A percentile compares a stretch with the other conserved stretches of the same genome.
phyloP scores from a whole-genome alignment of 108 stramenopile species.

The Craspedostauros australis region DNA sequence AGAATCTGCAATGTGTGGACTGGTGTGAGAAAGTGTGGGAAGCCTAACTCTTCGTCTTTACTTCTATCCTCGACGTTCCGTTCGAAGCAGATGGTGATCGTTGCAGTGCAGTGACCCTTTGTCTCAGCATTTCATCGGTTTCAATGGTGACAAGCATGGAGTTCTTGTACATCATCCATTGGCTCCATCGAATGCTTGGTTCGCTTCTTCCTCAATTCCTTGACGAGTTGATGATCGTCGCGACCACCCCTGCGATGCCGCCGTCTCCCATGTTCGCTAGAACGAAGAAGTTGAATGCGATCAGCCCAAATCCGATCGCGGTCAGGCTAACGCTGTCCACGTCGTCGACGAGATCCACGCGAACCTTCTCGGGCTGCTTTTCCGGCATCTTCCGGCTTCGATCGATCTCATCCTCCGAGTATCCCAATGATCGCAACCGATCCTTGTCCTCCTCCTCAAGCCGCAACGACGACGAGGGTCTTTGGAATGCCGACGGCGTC shows the following conservation, averaged over 20 bases:
- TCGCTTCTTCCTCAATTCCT: background rate
- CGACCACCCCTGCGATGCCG: conserved; percentile 71
- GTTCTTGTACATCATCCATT: too few relatives aligned
- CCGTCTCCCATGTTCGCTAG: conserved; percentile 82
- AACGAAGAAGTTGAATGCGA: conserved; percentile 83
- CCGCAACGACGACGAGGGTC: too few relatives aligned
- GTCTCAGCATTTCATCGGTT: too few relatives aligned
- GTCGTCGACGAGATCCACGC: conserved; percentile 53
- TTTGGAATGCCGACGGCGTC: too few relatives aligned
- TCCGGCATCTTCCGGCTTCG: background rate
- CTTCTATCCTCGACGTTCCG: too few relatives aligned
- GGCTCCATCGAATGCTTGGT: too few relatives aligned
- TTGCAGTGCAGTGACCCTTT: too few relatives aligned
- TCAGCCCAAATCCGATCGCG: conserved; percentile 73
- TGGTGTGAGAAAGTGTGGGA: too few relatives aligned
- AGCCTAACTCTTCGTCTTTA: too few relatives aligned
- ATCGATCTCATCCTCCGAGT: conserved; percentile 23
- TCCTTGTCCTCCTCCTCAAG: conserved; percentile 4
- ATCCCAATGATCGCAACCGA: conserved; percentile 17
- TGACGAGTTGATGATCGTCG: conserved; percentile 68
- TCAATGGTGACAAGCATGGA: too few relatives aligned
- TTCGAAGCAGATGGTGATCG: too few relatives aligned
- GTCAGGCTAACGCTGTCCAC: conserved; percentile 69
- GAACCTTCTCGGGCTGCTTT: conserved; percentile 33
- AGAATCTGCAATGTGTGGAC: too few relatives aligned